Percentiles rank a stretch among this genome's conserved stretches.
These are phyloP conservation scores for Alternaria arbusti DNA, from an alignment of 2,329 filamentous ascomycete genomes.

Conservation along the genomic window DNA sequence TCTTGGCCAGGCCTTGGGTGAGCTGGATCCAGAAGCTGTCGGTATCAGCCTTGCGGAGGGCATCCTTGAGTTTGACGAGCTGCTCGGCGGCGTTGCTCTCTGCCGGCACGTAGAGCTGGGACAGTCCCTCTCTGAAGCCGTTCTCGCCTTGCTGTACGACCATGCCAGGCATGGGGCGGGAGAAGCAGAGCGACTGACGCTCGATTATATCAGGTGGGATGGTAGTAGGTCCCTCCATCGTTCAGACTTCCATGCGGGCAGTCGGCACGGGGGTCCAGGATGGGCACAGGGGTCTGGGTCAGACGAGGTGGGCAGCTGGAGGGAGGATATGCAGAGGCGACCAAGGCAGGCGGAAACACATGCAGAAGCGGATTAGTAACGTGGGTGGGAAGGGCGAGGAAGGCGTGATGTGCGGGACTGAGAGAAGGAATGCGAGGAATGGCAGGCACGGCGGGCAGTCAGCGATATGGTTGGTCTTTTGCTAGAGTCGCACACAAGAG, in stretches of 20 bases:
- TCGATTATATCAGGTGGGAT: slow-evolving; percentile 50
- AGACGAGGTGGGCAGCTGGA: slow-evolving; percentile 13
- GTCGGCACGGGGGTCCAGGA: slow-evolving; percentile 20
- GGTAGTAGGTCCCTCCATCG: slow-evolving; percentile 38
- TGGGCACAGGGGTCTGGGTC: slow-evolving; percentile 14
- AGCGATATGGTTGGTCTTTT: slow-evolving; percentile 37
- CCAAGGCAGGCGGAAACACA: slow-evolving; percentile 24
- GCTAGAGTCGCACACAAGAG: slow-evolving; percentile 35
- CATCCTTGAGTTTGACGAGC: slow-evolving; percentile 65
- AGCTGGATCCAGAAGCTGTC: slow-evolving; percentile 69
- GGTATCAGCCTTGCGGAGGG: slow-evolving; percentile 59
- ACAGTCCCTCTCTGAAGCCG: slow-evolving; percentile 51
- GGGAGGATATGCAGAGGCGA: slow-evolving; percentile 2
- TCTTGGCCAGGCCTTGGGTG: slow-evolving; percentile 68
- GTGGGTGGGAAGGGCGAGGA: slow-evolving; percentile 25
- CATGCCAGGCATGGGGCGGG: slow-evolving; percentile 49
- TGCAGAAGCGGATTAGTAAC: slow-evolving; percentile 31
- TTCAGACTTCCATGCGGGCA: slow-evolving; percentile 34
- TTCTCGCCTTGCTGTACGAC: slow-evolving; percentile 53
- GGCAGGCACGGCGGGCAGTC: slow-evolving; percentile 20
- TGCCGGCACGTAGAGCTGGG: slow-evolving; percentile 45
- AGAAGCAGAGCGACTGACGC: slow-evolving; percentile 53
- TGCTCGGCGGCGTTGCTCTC: slow-evolving; percentile 68
- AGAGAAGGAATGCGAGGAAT: slow-evolving; percentile 34
- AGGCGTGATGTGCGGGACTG: slow-evolving; percentile 28